Evolutionary conservation across 2,329 filamentous ascomycete genomes (phyloP), one percentile per base, ranked within the genome.

Genomic region (Fusarium tricinctum): DNA sequence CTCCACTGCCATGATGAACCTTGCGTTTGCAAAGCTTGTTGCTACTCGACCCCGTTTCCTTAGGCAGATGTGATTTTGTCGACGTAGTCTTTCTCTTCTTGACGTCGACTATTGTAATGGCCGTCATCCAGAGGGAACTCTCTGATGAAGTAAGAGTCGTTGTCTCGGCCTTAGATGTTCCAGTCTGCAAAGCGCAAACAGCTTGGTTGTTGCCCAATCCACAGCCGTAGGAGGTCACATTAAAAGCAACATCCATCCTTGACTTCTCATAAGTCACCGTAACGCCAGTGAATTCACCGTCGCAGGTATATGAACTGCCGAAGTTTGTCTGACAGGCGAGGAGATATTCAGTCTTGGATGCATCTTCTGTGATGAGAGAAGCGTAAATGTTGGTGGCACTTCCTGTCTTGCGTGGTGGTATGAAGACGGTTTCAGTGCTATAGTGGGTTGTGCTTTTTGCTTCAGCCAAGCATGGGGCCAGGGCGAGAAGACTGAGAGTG

Each of bases 321-420:
- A 74, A 69, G 23, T 62, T 51, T 22, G 71, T 69, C 13, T 71
- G 61, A 5, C 73, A 74, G 5, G 71, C 73, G 3, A 74, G 58
- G 6, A 74, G 59, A 33, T 74, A 74, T 38, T 74, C 53, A 1
- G 72, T 74, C 19, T 49, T 65, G 30, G 69, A 67, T 2, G 45
- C 60, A 5, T 57, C 52, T 35, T 62, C 58, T 5, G 67, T 73
- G 23, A 74, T 72, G 26, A 74, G 35, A 10, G 71, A 72, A 3
- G 73, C 73, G 39, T 73, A 74, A 13, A 74, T 73, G 26, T 68
- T 58, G 4, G 63, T 56, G 0, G 58, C 72, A 8, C 38, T 58
- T 4, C 69, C 72, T 1, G 72, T 74, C 7, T 61, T 38, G 12
- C 43, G 48, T 0, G 55, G 44, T 0, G 72, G 72, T 0, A 74